phyloP scores from a whole-genome alignment of 106 monocot genomes.

The Platanthera zijinensis region DNA sequence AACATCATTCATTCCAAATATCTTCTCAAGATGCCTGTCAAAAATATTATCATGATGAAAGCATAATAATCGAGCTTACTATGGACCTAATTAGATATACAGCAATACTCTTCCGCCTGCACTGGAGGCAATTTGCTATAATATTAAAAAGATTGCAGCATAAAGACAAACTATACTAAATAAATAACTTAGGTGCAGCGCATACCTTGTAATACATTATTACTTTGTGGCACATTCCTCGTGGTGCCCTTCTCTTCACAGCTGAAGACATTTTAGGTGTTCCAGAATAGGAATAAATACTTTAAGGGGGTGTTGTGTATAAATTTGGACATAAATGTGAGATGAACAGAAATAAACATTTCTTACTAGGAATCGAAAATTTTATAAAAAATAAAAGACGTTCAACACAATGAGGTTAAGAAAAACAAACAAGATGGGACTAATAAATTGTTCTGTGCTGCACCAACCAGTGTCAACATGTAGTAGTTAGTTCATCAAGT shows the following conservation, averaged over 20 bases:
- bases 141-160: too few species aligned
- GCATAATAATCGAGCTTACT: too few species aligned
- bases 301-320: background rate
- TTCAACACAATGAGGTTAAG: background rate
- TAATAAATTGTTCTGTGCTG: background rate
- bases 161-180: background rate
- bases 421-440: background rate
- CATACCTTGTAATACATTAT: slow-evolving; percentile 2
- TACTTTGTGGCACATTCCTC: background rate
- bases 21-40: too few species aligned
- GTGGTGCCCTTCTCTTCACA: background rate
- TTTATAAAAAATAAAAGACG: background rate
- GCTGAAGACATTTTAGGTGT: background rate
- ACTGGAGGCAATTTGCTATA: too few species aligned
- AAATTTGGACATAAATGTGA: too few species aligned
- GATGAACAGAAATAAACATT: too few species aligned
- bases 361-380: too few species aligned
- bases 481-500: background rate
- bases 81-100: too few species aligned
- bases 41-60: too few species aligned
- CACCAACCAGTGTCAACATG: background rate
- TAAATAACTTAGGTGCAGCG: background rate
- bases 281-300: background rate
- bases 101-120: too few species aligned
- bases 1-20: too few species aligned